phyloP scores from a whole-genome alignment of 129 eudicot species.

The Calendula officinalis region DNA sequence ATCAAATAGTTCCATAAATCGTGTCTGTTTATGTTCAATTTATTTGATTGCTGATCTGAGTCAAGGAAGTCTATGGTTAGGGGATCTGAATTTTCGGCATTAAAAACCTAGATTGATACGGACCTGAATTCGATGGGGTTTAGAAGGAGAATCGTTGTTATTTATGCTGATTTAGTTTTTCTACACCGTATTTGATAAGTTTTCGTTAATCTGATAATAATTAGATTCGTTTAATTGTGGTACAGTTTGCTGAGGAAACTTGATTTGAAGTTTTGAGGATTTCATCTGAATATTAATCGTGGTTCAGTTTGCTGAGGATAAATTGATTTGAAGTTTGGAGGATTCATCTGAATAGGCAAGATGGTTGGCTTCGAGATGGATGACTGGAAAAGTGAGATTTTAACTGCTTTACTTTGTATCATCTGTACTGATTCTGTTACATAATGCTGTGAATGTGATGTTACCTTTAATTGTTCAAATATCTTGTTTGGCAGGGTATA shows the following conservation, averaged over 20 bases:
- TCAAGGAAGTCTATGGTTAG: slow-evolving; percentile 1
- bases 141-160: neutral
- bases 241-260: slow-evolving; percentile 4
- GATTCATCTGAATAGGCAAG: slow-evolving; percentile 24
- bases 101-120: slow-evolving; percentile 23
- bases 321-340: slow-evolving; percentile 8
- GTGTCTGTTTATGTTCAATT: slow-evolving; percentile 6
- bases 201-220: neutral
- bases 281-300: neutral
- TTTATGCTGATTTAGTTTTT: slow-evolving; percentile 3
- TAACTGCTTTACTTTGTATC: neutral
- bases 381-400: slow-evolving; percentile 37
- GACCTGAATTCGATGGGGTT: slow-evolving; percentile 1
- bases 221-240: slow-evolving; percentile 6
- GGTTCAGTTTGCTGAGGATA: slow-evolving; percentile 11
- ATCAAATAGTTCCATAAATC: neutral
- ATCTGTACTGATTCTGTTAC: neutral
- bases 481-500: neutral
- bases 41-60: slow-evolving; percentile 12
- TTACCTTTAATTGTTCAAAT: neutral
- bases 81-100: slow-evolving; percentile 3
- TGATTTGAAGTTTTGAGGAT: slow-evolving; percentile 17
- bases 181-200: neutral
- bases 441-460: slow-evolving; percentile 13
- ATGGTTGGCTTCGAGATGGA: slow-evolving; percentile 44